Evolutionary conservation across 2,329 filamentous ascomycete species (phyloP).

Genomic region (Trichoderma endophyticum): DNA sequence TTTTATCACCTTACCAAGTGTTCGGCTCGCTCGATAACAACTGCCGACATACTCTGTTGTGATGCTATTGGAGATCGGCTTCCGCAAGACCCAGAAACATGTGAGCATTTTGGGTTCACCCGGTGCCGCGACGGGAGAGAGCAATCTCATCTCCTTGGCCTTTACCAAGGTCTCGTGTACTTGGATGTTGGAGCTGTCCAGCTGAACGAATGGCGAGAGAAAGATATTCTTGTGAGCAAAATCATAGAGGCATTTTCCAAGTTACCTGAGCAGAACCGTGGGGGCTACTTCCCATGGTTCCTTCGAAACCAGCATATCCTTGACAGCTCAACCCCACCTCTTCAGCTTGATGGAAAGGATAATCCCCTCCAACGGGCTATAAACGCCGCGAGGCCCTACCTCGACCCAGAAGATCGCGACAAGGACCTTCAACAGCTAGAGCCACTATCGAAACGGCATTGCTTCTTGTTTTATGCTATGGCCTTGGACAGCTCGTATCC

Average conservation of each 20-base stretch:
- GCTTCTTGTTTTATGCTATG: slow-evolving; percentile 2
- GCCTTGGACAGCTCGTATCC: not conserved
- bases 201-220: not conserved
- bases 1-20: not conserved
- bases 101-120: not conserved
- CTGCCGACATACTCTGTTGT: not conserved
- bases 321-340: not conserved
- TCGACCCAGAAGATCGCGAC: not conserved
- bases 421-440: not conserved
- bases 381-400: not conserved
- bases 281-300: not conserved
- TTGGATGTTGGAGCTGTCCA: not conserved
- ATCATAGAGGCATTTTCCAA: not conserved
- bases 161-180: not conserved
- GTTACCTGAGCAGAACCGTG: not conserved
- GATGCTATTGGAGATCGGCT: not conserved
- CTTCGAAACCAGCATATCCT: slow-evolving; percentile 8
- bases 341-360: not conserved
- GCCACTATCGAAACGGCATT: not conserved
- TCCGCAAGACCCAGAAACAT: not conserved
- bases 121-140: not conserved
- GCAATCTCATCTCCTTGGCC: not conserved
- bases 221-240: not conserved
- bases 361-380: not conserved
- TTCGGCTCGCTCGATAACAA: not conserved